Evolutionary conservation across 2,329 filamentous ascomycete genomes (phyloP).

Genomic region (Elsinoe australis): DNA sequence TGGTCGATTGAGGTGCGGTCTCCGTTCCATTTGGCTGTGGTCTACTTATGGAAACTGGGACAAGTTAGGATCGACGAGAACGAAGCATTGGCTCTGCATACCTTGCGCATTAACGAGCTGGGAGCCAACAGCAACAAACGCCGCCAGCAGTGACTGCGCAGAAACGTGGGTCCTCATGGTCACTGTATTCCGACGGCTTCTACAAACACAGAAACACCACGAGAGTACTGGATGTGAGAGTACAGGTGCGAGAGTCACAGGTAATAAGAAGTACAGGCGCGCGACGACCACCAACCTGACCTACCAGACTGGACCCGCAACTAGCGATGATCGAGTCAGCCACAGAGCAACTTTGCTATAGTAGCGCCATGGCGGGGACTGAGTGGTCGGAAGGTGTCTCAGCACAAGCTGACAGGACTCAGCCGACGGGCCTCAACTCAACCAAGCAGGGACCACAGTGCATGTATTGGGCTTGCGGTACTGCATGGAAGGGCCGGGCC

Average conservation of each 20-base stretch:
- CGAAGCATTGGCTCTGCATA: neutral
- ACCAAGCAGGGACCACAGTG: slow-evolving; percentile 8
- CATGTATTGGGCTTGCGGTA: neutral
- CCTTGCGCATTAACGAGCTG: neutral
- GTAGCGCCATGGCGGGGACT: neutral
- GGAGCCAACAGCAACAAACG: neutral
- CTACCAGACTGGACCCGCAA: neutral
- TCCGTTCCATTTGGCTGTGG: neutral
- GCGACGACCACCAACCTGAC: neutral
- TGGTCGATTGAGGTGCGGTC: neutral
- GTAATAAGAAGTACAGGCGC: slow-evolving; percentile 5
- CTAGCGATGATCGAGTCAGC: neutral
- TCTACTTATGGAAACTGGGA: neutral
- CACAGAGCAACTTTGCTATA: neutral
- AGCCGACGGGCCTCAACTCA: slow-evolving; percentile 1
- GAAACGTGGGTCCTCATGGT: neutral
- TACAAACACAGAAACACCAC: neutral
- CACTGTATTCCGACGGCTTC: neutral
- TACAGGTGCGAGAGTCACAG: neutral
- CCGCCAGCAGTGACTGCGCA: neutral
- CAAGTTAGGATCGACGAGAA: neutral
- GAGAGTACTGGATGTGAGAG: neutral
- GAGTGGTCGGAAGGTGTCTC: neutral
- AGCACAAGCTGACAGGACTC: neutral
- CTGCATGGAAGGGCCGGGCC: neutral